phyloP scores from a whole-genome alignment of 176 grass and related monocot genomes.

The Hordeum marinum region DNA sequence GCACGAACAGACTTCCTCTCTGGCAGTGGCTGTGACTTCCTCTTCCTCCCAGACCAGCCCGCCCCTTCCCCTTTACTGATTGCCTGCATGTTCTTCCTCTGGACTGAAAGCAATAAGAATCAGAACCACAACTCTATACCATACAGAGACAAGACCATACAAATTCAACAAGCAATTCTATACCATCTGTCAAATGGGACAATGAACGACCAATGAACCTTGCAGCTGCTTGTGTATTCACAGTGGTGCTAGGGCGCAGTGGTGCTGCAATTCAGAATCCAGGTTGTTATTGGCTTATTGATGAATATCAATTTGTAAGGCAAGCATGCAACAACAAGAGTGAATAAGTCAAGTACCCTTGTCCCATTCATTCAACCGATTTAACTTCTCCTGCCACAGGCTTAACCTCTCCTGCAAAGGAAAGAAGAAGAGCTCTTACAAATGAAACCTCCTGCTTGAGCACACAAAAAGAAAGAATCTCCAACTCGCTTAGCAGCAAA shows the following conservation, averaged over 20 bases:
- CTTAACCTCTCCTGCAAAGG: slow-evolving; percentile 76
- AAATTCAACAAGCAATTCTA: slow-evolving; percentile 6
- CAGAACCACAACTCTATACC: slow-evolving; percentile 7
- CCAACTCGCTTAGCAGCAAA: neutral
- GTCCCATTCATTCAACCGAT: slow-evolving; percentile 62
- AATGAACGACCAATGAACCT: slow-evolving; percentile 79
- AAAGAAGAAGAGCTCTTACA: neutral
- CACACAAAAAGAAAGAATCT: neutral
- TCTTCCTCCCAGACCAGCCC: slow-evolving; percentile 63
- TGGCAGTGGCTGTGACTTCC: slow-evolving; percentile 43
- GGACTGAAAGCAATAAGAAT: slow-evolving; percentile 58
- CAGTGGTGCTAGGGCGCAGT: slow-evolving; percentile 55
- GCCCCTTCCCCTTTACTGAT: slow-evolving; percentile 62
- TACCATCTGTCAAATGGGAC: slow-evolving; percentile 73
- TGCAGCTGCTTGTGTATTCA: slow-evolving; percentile 79
- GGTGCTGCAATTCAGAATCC: slow-evolving; percentile 59
- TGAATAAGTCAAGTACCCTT: slow-evolving; percentile 52
- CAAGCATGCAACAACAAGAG: neutral
- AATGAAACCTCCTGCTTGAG: neutral
- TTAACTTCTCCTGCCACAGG: slow-evolving; percentile 77
- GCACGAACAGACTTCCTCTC: slow-evolving; percentile 57
- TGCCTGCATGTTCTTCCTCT: slow-evolving; percentile 63
- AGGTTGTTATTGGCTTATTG: neutral
- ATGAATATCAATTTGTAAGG: neutral
- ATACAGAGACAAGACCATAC: neutral